phyloP scores from a whole-genome alignment of 1,284 basidiomycete species.

The Naganishia liquefaciens region DNA sequence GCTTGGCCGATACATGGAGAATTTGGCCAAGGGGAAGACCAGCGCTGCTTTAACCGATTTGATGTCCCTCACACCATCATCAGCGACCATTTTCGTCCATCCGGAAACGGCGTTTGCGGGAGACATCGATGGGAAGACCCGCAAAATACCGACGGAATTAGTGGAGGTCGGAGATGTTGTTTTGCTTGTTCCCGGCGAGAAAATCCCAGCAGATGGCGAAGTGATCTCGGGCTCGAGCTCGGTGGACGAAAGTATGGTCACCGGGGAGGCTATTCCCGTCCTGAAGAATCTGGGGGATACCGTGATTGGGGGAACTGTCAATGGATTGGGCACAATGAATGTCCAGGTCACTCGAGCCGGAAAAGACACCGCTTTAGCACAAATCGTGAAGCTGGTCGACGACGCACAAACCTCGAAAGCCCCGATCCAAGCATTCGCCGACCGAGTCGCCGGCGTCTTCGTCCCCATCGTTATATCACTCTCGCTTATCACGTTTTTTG shows the following conservation, averaged over 20 bases:
- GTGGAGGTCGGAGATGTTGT: slow-evolving; percentile 91
- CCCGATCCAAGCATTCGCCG: slow-evolving; percentile 96
- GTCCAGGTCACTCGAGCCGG: slow-evolving; percentile 94
- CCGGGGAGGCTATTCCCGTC: slow-evolving; percentile 91
- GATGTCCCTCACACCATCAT: slow-evolving; percentile 89
- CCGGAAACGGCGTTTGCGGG: slow-evolving; percentile 40
- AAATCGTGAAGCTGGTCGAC: slow-evolving; percentile 95
- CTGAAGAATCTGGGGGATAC: slow-evolving; percentile 76
- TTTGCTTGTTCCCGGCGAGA: slow-evolving; percentile 94
- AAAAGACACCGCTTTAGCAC: slow-evolving; percentile 90
- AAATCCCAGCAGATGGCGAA: slow-evolving; percentile 91
- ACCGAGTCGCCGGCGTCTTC: slow-evolving; percentile 91
- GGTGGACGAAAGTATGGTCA: slow-evolving; percentile 95
- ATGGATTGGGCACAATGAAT: slow-evolving; percentile 92
- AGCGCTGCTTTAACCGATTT: slow-evolving; percentile 94
- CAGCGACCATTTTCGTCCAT: slow-evolving; percentile 87
- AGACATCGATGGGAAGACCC: slow-evolving; percentile 64
- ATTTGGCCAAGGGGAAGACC: slow-evolving; percentile 94
- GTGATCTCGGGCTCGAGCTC: slow-evolving; percentile 82
- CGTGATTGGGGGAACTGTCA: slow-evolving; percentile 96
- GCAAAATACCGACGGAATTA: slow-evolving; percentile 89
- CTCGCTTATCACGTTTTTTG: slow-evolving; percentile 75
- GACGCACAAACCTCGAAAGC: slow-evolving; percentile 98
- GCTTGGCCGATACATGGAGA: slow-evolving; percentile 92
- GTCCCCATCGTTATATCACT: slow-evolving; percentile 88